These are phyloP conservation scores for Venturia aucupariae DNA, from an alignment of 2,329 filamentous ascomycete genomes.

Conservation along the genomic window DNA sequence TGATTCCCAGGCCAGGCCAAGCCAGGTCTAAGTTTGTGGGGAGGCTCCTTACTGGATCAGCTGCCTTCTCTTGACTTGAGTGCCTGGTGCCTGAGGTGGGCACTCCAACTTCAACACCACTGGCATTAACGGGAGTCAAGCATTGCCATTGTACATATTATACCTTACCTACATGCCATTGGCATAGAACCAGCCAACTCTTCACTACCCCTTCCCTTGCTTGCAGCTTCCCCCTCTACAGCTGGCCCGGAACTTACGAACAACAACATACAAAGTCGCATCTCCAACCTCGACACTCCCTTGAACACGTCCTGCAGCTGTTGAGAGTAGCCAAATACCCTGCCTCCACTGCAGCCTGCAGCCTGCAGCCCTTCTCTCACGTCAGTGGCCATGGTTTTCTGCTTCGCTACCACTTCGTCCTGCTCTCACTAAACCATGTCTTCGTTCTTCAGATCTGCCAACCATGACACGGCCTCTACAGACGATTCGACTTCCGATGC, in stretches of 20 bases:
- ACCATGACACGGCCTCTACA: slow-evolving; percentile 14
- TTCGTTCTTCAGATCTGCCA: slow-evolving; percentile 19
- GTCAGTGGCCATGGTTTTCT: not conserved
- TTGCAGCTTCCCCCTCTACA: not conserved
- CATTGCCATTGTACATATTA: not conserved
- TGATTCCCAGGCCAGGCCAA: not conserved
- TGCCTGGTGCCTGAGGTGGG: no score
- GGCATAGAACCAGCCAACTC: no score
- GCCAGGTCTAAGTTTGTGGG: no score
- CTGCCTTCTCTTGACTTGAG: no score
- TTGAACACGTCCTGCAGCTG: not conserved
- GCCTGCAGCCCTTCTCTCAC: not conserved
- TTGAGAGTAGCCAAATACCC: no score
- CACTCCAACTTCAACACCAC: no score
- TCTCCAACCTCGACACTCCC: not conserved
- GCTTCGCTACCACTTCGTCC: slow-evolving; percentile 2
- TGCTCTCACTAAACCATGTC: slow-evolving; percentile 15
- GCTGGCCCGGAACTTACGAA: not conserved
- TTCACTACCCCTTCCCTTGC: no score
- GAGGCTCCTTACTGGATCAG: no score
- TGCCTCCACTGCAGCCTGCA: not conserved
- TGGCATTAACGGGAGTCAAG: not conserved
- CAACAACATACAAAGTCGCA: no score
- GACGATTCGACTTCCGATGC: slow-evolving; percentile 1
- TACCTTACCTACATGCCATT: no score